Base-by-base conservation (phyloP, 257 asterid species). In the Forsythia viridissima region DNA sequence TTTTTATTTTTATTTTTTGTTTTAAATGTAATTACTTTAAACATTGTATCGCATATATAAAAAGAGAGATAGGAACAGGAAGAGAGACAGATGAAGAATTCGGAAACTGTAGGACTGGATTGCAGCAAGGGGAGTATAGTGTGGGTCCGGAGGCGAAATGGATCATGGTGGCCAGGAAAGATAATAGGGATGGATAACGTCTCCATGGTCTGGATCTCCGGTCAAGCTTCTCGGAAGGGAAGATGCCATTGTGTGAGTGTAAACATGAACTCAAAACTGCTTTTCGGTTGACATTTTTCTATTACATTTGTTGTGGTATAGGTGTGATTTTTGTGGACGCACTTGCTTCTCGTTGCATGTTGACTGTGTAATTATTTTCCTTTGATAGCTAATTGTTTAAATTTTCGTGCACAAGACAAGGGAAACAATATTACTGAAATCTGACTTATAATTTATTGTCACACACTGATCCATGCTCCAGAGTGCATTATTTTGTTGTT, bases 141-240 rank as follows among this genome's bases (percentile, higher is more conserved):
- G 37, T 96, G 99, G 99, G 99, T 96, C 44, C 88, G 98, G 42
- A 86, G 99, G 77, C 90, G 99, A 79, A 96, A 96, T 73, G 99
- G 99, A 81, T 96, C 99, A 40, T 96, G 99, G 99, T 96, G 98
- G 99, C 99, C 99, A 4, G 98, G 99, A 59, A 93, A 92, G 82
- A 96, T 96, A 77, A 96, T 96, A 42, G 97, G 97, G 36, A 85
- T 94, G 9, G 92, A 96, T 93, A 55, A 90, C 96, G 76, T 93
- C 99, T 68, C 99, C 98, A 0, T 97, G 97, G 41, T 92, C 98
- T 51, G 99, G 99, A 81, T 93, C 99, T 81, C 99, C 99, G 2
- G 99, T 96, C 71, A 96, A 96, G 89, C 99, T 96, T 76, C 97
- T 96, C 48, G 98, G 99, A 79, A 91, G 99, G 80, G 98, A 96